Conservation (phyloP, 2,329 filamentous ascomycete genomes). For the Fulvia fulva region DNA sequence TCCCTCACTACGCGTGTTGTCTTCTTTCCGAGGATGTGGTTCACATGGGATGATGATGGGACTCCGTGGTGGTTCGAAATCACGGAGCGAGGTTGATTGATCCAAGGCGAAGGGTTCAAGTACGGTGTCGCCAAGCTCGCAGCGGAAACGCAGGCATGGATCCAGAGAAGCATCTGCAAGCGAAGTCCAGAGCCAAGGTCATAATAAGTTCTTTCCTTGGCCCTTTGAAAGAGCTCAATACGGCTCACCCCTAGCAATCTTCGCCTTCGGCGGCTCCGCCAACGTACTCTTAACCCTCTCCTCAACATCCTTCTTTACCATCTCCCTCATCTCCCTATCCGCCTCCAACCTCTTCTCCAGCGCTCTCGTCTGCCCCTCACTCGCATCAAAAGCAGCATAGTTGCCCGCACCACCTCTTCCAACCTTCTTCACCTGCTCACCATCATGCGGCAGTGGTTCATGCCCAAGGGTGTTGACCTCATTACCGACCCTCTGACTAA, state of each 20-base stretch:
- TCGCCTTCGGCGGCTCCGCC: conserved; percentile 38
- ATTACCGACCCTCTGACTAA: background rate
- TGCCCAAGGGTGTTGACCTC: background rate
- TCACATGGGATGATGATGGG: conserved; percentile 6
- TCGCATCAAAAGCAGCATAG: conserved; percentile 35
- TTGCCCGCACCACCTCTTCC: conserved; percentile 49
- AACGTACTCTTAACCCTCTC: conserved; percentile 40
- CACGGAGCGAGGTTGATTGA: background rate
- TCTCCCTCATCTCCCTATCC: conserved; percentile 25
- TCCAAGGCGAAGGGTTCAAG: background rate
- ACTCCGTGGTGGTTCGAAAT: conserved; percentile 1
- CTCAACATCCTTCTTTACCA: conserved; percentile 36
- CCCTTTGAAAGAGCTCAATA: too few species aligned
- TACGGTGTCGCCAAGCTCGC: background rate
- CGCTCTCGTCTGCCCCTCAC: conserved; percentile 31
- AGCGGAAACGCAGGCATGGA: background rate
- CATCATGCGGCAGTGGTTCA: background rate
- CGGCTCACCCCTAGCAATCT: conserved; percentile 31
- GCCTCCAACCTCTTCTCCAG: conserved; percentile 26
- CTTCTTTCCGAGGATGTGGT: background rate
- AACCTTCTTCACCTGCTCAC: conserved; percentile 2
- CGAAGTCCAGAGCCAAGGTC: background rate
- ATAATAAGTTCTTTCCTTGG: too few species aligned
- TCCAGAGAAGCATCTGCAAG: background rate
- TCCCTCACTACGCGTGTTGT: background rate